Evolutionary conservation across 2,329 filamentous ascomycete species (phyloP).

Genomic region (Exophiala aquamarina): DNA sequence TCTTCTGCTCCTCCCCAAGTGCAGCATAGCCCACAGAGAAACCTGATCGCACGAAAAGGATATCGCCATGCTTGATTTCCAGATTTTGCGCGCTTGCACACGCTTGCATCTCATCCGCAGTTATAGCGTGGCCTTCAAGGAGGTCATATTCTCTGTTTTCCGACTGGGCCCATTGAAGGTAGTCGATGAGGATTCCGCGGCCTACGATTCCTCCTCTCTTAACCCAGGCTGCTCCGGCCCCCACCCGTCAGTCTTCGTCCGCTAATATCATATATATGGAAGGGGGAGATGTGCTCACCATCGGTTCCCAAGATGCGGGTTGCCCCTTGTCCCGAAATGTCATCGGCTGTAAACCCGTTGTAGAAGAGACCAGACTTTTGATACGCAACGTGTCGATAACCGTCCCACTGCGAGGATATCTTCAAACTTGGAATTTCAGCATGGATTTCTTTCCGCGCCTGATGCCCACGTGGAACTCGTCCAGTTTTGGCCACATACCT

Average conservation of each 20-base stretch:
- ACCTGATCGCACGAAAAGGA: slow-evolving; percentile 63
- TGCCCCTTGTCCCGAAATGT: slow-evolving; percentile 5
- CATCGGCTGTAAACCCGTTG: slow-evolving; percentile 5
- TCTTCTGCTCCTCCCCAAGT: slow-evolving; percentile 1
- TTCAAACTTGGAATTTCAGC: too few relatives aligned
- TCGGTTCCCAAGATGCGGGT: too few relatives aligned
- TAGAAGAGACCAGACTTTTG: slow-evolving; percentile 6
- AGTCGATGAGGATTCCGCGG: slow-evolving; percentile 43
- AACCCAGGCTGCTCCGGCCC: slow-evolving; percentile 43
- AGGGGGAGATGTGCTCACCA: too few relatives aligned
- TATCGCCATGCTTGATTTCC: slow-evolving; percentile 55
- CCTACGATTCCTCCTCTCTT: slow-evolving; percentile 40
- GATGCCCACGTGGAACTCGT: too few relatives aligned
- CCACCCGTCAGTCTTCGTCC: slow-evolving; percentile 23
- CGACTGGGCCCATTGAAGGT: slow-evolving; percentile 46
- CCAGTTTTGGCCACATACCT: too few relatives aligned
- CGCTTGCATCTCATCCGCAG: slow-evolving; percentile 54
- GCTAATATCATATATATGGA: slow-evolving; percentile 2
- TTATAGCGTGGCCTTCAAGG: slow-evolving; percentile 45
- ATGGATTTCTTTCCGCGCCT: too few relatives aligned
- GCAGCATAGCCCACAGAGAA: slow-evolving; percentile 20
- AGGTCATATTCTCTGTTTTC: slow-evolving; percentile 51
- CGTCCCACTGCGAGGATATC: slow-evolving; percentile 15
- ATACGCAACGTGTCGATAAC: slow-evolving; percentile 15
- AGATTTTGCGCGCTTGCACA: slow-evolving; percentile 42